Evolutionary conservation across 129 eudicot genomes (phyloP), one percentile per base, ranked within the genome.

Genomic region (Cynara cardunculus): DNA sequence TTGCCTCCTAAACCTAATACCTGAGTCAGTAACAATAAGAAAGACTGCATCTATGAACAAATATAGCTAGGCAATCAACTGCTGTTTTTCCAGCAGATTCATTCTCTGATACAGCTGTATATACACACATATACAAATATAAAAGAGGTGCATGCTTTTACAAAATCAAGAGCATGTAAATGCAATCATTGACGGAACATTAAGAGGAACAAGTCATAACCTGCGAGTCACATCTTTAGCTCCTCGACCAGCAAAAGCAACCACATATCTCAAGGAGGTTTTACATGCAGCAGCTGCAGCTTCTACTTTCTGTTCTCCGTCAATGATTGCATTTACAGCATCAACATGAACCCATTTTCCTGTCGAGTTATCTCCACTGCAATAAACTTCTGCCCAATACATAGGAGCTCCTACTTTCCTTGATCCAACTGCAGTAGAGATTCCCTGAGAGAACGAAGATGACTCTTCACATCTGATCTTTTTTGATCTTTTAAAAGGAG

Each of bases 221-320:
- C 99, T 92, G 89, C 97, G 99, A 21, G 99, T 95, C 59, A 95
- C 99, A 44, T 95, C 99, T 88, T 95, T 95, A 85, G 94, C 99
- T 78, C 99, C 99, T 80, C 69, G 77, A 79, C 93, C 97, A 73
- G 94, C 94, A 88, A 95, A 95, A 68, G 99, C 99, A 87, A 95
- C 89, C 0, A 86, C 97, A 82, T 95, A 95, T 95, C 99, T 86
- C 90, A 95, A 83, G 62, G 88, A 82, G 25, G 83, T 92, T 86
- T 87, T 92, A 86, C 97, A 95, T 61, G 99, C 96, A 83, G 96
- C 89, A 75, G 90, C 91, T 49, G 96, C 91, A 81, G 90, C 91
- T 89, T 95, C 99, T 67, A 95, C 99, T 85, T 89, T 89, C 30
- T 87, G 85, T 86, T 95, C 99, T 26, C 93, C 97, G 79, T 95